Evolutionary conservation across 2,329 filamentous ascomycete species (phyloP), one percentile per base, ranked within the genome.

Genomic region (Hypoxylon sp.): DNA sequence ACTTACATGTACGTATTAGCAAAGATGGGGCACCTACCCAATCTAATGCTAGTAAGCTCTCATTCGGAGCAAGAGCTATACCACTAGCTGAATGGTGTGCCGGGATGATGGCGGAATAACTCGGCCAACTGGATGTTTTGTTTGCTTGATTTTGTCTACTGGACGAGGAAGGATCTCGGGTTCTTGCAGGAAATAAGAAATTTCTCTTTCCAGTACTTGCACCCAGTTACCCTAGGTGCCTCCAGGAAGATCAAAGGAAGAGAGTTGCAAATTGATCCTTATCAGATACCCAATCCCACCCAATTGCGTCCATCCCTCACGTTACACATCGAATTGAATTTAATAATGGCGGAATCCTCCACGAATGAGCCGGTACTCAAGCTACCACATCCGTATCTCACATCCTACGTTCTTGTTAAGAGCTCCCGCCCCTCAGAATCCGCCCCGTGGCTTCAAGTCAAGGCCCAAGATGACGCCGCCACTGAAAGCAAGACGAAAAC

Each of bases 351-450:
- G 32, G 52, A 67, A 21, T 45, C 72, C 43, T 67, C 72, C 46
- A 58, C 72, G 7, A 73, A 78, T 61, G 80, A 84, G 71, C 79
- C 78, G 21, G 72, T 84, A 60, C 74, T 85, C 72, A 82, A 82
- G 78, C 82, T 86, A 36, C 84, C 84, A 60, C 82, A 85, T 70
- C 84, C 84, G 1, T 85, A 85, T 75, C 79, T 81, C 43, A 81
- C 81, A 38, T 80, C 83, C 58, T 86, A 85, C 75, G 73, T 77
- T 7, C 72, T 85, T 45, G 75, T 78, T 58, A 80, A 79, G 65
- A 75, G 75, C n/a, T 68, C 68, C n/a, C 74, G 72, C 41, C 69
- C 67, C 13, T 65, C 67, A 32, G 74, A 76, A 25, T 63, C 69
- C 17, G 60, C 73, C 10, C 70, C 74, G 13, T 76, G 81, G 46